Conservation (phyloP, 164 flowering plant species). For the Brasenia schreberi region DNA sequence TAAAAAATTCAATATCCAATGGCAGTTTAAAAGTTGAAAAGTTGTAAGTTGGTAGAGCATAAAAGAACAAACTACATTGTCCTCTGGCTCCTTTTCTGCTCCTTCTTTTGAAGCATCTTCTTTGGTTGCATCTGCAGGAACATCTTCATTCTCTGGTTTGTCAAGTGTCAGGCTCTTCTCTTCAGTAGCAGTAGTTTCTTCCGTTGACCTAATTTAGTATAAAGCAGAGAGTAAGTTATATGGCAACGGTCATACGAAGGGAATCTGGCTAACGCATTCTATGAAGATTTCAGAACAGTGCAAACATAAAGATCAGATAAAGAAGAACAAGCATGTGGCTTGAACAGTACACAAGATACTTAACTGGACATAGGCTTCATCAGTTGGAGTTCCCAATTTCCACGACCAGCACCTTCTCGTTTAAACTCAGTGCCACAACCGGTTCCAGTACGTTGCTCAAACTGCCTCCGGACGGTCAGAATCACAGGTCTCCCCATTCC, state of each 20-base stretch:
- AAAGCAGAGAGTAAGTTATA: too few relatives aligned
- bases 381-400: constrained; percentile 43
- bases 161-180: constrained; percentile 34
- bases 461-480: constrained; percentile 25
- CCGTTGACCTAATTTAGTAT: constrained; percentile 3
- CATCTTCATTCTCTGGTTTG: constrained; percentile 29
- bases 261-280: too few relatives aligned
- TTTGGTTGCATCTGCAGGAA: constrained; percentile 24
- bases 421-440: constrained; percentile 50
- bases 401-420: constrained; percentile 60
- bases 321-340: background rate
- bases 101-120: constrained; percentile 20
- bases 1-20: too few relatives aligned
- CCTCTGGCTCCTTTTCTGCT: constrained; percentile 62
- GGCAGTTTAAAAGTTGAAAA: too few relatives aligned
- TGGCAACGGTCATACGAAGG: too few relatives aligned
- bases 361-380: constrained; percentile 22
- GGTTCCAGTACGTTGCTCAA: constrained; percentile 57
- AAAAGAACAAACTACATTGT: constrained; percentile 30
- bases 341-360: too few relatives aligned
- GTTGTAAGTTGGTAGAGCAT: too few relatives aligned
- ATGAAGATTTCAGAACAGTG: background rate
- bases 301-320: background rate
- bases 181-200: constrained; percentile 21
- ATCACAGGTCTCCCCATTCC: constrained; percentile 21